Evolutionary conservation across 345 rosid species (phyloP).

Genomic region (Erucastrum elatum): DNA sequence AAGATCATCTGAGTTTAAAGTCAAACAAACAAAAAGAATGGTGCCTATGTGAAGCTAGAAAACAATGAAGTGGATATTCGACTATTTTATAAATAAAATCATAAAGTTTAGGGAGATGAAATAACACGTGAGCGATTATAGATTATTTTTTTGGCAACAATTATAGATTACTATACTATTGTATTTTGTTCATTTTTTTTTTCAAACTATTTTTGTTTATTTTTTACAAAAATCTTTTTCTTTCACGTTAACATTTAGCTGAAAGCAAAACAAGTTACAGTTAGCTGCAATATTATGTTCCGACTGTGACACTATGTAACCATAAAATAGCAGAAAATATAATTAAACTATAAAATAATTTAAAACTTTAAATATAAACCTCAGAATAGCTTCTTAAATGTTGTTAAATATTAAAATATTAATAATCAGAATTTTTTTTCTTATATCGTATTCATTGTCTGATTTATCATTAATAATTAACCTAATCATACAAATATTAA

Average conservation of each 20-base stretch:
- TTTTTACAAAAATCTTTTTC: not conserved
- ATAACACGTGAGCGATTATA: not conserved
- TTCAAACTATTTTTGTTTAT: not conserved
- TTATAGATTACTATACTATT: not conserved
- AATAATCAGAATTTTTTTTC: too few species aligned
- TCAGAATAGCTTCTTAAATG: too few species aligned
- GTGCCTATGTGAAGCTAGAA: not conserved
- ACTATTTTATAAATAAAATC: not conserved
- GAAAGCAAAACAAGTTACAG: not conserved
- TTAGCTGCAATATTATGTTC: not conserved
- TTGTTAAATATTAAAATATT: too few species aligned
- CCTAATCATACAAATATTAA: too few species aligned
- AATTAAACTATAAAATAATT: too few species aligned
- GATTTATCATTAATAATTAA: too few species aligned
- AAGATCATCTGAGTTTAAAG: conserved; percentile 7
- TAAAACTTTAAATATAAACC: too few species aligned
- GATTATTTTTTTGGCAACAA: too few species aligned
- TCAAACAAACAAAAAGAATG: conserved; percentile 30
- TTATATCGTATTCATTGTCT: too few species aligned
- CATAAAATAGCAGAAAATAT: too few species aligned
- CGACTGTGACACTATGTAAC: too few species aligned
- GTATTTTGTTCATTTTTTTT: not conserved
- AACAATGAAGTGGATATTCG: conserved; percentile 26
- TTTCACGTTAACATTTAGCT: not conserved
- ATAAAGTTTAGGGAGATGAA: not conserved